Percentiles rank a stretch among this genome's conserved stretches.
Evolutionary conservation across 1,284 basidiomycete species (phyloP).

Genomic region (Rhodotorula sp.): DNA sequence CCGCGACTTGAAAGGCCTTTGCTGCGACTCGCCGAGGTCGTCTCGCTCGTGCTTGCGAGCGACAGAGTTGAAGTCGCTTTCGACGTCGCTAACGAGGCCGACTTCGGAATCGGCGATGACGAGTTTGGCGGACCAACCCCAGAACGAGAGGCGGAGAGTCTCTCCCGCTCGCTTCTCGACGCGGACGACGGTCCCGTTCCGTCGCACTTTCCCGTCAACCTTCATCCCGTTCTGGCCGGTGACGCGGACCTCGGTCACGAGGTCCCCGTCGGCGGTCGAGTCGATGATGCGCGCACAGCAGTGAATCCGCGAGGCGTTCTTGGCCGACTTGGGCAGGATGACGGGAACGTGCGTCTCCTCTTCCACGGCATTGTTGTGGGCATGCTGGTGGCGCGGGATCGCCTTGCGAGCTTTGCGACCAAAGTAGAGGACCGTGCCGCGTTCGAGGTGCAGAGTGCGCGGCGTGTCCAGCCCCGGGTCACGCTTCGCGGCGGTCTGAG

Average conservation of each 20-base stretch:
- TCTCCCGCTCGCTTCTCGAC: slow-evolving; percentile 10
- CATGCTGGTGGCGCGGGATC: slow-evolving; percentile 1
- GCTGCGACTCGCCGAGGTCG: not conserved
- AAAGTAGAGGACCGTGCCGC: slow-evolving; percentile 28
- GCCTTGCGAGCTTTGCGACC: slow-evolving; percentile 38
- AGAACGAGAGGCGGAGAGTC: slow-evolving; percentile 26
- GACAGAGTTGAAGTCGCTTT: not conserved
- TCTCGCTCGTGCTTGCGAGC: not conserved
- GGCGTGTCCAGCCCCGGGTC: not conserved
- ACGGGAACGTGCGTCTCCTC: slow-evolving; percentile 21
- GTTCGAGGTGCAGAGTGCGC: slow-evolving; percentile 17
- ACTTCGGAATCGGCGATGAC: slow-evolving; percentile 18
- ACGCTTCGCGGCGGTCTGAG: not conserved
- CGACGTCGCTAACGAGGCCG: not conserved
- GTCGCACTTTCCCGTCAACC: slow-evolving; percentile 32
- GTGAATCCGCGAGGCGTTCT: slow-evolving; percentile 38
- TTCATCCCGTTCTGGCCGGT: slow-evolving; percentile 40
- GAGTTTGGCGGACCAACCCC: slow-evolving; percentile 27
- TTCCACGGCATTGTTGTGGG: not conserved
- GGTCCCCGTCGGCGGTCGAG: not conserved
- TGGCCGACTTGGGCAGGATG: slow-evolving; percentile 31
- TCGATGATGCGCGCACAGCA: slow-evolving; percentile 26
- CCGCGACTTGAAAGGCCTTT: not conserved
- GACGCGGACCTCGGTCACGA: slow-evolving; percentile 23
- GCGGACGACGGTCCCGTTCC: slow-evolving; percentile 3